A percentile compares a stretch with the other conserved stretches of the same genome.
Evolutionary conservation across 2,329 filamentous ascomycete genomes (phyloP).

Genomic region (Fusarium penzigii): DNA sequence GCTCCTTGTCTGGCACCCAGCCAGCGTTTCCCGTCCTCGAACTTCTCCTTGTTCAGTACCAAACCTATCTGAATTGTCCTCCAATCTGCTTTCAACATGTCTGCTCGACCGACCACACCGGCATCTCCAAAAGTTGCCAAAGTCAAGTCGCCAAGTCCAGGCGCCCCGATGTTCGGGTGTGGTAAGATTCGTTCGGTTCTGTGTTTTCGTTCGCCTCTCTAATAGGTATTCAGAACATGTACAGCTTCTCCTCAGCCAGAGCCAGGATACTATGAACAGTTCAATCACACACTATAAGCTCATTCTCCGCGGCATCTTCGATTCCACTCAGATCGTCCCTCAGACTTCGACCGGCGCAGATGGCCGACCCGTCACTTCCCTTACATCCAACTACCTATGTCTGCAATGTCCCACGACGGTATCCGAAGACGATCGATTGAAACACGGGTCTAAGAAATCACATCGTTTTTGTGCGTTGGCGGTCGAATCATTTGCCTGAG

Average conservation of each 20-base stretch:
- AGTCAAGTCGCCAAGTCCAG: constrained; percentile 60
- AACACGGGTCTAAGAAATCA: constrained; percentile 67
- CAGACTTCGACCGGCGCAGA: constrained; percentile 65
- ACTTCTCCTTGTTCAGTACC: constrained; percentile 1
- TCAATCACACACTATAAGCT: constrained; percentile 72
- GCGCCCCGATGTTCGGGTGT: constrained; percentile 64
- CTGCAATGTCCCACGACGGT: constrained; percentile 72
- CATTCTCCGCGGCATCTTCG: constrained; percentile 70
- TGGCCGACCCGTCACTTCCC: constrained; percentile 57
- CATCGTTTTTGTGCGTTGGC: constrained; percentile 69
- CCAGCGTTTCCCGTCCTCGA: neutral
- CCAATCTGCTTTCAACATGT: constrained; percentile 37
- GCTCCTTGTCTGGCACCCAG: neutral
- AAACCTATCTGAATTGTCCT: neutral
- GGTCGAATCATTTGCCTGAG: neutral
- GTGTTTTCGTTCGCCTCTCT: constrained; percentile 22
- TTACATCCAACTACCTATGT: constrained; percentile 71
- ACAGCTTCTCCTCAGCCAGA: constrained; percentile 63
- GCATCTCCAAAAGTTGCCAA: constrained; percentile 58
- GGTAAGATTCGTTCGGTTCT: constrained; percentile 46
- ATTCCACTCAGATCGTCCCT: constrained; percentile 62
- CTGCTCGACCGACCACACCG: constrained; percentile 49
- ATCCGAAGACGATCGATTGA: constrained; percentile 63
- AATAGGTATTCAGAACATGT: constrained; percentile 63
- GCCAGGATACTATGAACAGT: constrained; percentile 64